Evolutionary conservation across 495 filamentous ascomycete genomes (phyloP).

Genomic region (Chaetomium cochliodes): DNA sequence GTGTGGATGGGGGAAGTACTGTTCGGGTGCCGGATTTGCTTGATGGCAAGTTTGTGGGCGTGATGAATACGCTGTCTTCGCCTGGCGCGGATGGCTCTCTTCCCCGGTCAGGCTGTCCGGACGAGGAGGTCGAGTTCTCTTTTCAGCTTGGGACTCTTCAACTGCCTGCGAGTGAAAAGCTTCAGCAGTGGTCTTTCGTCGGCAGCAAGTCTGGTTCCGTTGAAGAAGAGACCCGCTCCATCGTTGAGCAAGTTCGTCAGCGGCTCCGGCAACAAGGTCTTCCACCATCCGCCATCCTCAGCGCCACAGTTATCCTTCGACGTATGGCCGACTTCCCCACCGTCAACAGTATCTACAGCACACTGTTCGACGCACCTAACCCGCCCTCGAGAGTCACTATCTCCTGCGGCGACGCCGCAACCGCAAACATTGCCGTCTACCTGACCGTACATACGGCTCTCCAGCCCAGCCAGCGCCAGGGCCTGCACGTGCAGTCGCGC

Average conservation of each 20-base stretch:
- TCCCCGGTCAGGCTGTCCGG: not conserved
- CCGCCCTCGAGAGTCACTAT: slow-evolving; percentile 84
- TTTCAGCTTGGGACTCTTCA: not conserved
- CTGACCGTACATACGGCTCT: slow-evolving; percentile 37
- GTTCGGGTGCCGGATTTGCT: slow-evolving; percentile 50
- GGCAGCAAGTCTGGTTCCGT: slow-evolving; percentile 23
- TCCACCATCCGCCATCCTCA: slow-evolving; percentile 60
- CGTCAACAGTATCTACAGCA: slow-evolving; percentile 72
- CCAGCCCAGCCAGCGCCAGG: slow-evolving; percentile 42
- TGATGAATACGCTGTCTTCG: slow-evolving; percentile 23
- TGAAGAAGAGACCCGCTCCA: slow-evolving; percentile 36
- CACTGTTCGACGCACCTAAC: slow-evolving; percentile 68
- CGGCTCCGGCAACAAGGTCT: slow-evolving; percentile 34
- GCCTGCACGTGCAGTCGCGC: slow-evolving; percentile 86
- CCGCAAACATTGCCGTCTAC: slow-evolving; percentile 56
- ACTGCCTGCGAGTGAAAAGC: not conserved
- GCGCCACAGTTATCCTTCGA: slow-evolving; percentile 72
- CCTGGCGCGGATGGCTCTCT: not conserved
- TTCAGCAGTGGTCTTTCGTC: slow-evolving; percentile 31
- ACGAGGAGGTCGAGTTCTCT: not conserved
- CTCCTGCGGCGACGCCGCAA: slow-evolving; percentile 62
- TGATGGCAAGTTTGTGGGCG: slow-evolving; percentile 45
- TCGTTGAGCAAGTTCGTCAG: slow-evolving; percentile 39
- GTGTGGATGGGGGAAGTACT: slow-evolving; percentile 17
- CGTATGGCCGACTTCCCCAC: slow-evolving; percentile 72